Evolutionary conservation across 345 rosid species (phyloP), one percentile per base, ranked within the genome.

Genomic region (Hibiscus tridactylites): DNA sequence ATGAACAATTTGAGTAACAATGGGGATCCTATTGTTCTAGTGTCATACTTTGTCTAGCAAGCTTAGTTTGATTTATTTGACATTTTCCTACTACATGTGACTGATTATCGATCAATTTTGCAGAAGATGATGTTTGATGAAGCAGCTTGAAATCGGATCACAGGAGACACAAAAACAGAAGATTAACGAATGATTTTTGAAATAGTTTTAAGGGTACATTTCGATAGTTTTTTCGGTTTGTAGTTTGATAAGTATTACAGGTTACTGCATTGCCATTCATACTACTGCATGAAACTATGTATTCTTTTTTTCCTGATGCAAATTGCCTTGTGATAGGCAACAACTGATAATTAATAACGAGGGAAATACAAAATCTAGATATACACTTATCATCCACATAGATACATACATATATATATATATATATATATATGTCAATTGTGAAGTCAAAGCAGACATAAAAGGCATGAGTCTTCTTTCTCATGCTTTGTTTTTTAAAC

Each of bases 41-140:
- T 65, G 70, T 29, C 54, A 24, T 65, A 44, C 39, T 35, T 37
- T 17, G 49, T 9, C 68, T 39, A 35, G 13, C 67, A 35, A 12
- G 47, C 26, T 62, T 37, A n/a, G 7, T 35, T 35, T 17, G 47
- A 62, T 35, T 13, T 15, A 13, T 61, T 62, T 62, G 8, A 44
- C 28, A 35, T 65, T 5, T 65, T 65, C 69, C 11, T 44, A 8
- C 11, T 1, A 13, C 68, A 9, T 39, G 7, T 6, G 9, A 6
- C 56, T 46, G 70, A 65, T 15, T 12, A 46, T 24, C 33, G 19
- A 13, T 7, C 24, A n/a, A 65, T 49, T 28, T 29, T 67, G 42
- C 9, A 67, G 71, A 16, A 49, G 71, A 67, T 50, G 59, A 16
- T 28, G 17, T 67, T 67, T 67, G 42, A 50, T 28, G 71, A 67